Evolutionary conservation across 179 eudicot genomes (phyloP).

Genomic region (Sideroxylon spinosum): DNA sequence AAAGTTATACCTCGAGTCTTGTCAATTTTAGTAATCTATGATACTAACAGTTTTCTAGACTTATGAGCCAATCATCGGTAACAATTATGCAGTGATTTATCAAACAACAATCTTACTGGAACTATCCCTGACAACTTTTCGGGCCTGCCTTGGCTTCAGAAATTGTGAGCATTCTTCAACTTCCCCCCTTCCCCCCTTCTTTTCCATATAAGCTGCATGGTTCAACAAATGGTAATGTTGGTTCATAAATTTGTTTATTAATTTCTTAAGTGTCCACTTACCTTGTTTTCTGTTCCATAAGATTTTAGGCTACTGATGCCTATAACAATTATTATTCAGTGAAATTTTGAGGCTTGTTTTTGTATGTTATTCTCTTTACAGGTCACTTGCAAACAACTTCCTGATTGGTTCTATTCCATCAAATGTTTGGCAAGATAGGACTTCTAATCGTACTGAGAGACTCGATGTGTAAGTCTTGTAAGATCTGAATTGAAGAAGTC

Average conservation of each 20-base stretch:
- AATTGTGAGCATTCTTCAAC: slow-evolving; percentile 35
- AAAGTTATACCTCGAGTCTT: too few relatives aligned
- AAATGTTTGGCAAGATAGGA: slow-evolving; percentile 39
- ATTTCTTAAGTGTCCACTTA: background rate
- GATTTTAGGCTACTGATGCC: background rate
- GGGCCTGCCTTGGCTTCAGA: slow-evolving; percentile 44
- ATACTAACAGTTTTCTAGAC: background rate
- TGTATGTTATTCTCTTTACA: slow-evolving; percentile 21
- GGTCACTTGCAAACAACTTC: slow-evolving; percentile 42
- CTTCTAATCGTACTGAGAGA: slow-evolving; percentile 26
- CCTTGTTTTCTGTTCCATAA: background rate
- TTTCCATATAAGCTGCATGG: too few relatives aligned
- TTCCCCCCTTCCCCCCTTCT: background rate
- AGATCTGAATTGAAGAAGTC: slow-evolving; percentile 19
- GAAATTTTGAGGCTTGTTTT: background rate
- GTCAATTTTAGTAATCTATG: background rate
- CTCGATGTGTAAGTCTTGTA: slow-evolving; percentile 66
- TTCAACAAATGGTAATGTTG: background rate
- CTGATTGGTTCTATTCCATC: slow-evolving; percentile 45
- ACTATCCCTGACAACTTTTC: slow-evolving; percentile 40
- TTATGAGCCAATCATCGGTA: slow-evolving; percentile 1
- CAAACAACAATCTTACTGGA: slow-evolving; percentile 41
- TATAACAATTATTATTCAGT: background rate
- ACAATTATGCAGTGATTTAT: slow-evolving; percentile 40
- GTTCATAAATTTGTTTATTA: background rate